Base-by-base conservation (phyloP, 345 rosid genomes). In the Camelina laxa region DNA sequence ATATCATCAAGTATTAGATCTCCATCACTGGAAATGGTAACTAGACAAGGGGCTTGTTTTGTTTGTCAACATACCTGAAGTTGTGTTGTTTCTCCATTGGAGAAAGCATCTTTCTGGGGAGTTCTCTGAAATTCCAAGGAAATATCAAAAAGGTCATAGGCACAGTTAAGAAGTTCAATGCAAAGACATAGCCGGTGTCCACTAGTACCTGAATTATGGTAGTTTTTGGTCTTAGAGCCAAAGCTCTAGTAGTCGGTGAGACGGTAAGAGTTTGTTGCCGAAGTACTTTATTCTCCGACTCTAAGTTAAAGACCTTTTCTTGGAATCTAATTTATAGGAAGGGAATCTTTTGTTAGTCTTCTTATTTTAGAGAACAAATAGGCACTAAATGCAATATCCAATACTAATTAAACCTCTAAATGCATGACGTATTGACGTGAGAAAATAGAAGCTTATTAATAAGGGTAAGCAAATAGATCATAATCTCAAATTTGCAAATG, bases 281-380 rank as follows among this genome's bases (percentile, higher is more conserved):
- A 77, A 92, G 87, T 73, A 95, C 86, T 82, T 95, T 89, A 73
- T 85, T 95, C 84, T 95, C 99, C 44, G 97, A 90, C 82, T 89
- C 97, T 78, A 88, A 84, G 80, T 89, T 95, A 58, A 90, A 85
- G 66, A 87, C 84, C 82, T 87, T 95, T 77, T 95, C 97, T 80
- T 79, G 70, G 70, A 79, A 79, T 67, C 82, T 79, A 73, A 35
- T 56, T 35, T 17, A 55, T 11, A 36, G 44, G 48, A 68, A 54
- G 30, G 38, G 39, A 38, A 21, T 19, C 27, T 56, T 21, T 21
- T 61, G 55, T 73, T 48, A 73, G 54, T 21, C 54, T 57, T 38
- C 42, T 19, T 45, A 39, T 39, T 60, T 60, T 5, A 62, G 54
- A 47, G 42, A 4, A 48, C 15, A 41, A 54, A 8, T 7, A 13